phyloP scores from a whole-genome alignment of 768 basidiomycete species.

The Cyclocybe cylindracea region DNA sequence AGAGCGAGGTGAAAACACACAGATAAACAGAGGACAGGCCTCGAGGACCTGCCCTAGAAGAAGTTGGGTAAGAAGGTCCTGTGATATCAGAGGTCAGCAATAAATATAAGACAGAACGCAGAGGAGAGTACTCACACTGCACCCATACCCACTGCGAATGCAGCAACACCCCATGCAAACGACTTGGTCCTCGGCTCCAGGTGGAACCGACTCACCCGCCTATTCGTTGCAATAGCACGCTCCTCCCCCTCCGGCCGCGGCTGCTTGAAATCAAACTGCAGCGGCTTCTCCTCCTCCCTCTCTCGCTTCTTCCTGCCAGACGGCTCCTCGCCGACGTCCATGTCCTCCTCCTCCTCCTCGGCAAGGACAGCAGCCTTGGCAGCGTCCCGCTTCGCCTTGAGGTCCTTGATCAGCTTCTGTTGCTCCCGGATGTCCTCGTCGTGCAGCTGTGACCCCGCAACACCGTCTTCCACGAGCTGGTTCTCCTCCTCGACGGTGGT shows the following conservation, averaged over 20 bases:
- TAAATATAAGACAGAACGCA: not conserved
- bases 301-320: slow-evolving; percentile 44
- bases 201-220: slow-evolving; percentile 55
- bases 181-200: slow-evolving; percentile 72
- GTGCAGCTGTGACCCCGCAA: slow-evolving; percentile 62
- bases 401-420: slow-evolving; percentile 68
- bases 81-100: slow-evolving; percentile 2
- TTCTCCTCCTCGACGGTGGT: slow-evolving; percentile 68
- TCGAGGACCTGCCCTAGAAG: slow-evolving; percentile 38
- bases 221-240: slow-evolving; percentile 56
- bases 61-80: slow-evolving; percentile 65
- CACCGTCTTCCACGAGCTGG: slow-evolving; percentile 49
- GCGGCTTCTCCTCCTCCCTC: slow-evolving; percentile 51
- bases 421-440: slow-evolving; percentile 77
- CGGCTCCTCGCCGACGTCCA: slow-evolving; percentile 40
- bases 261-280: slow-evolving; percentile 69
- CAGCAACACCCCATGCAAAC: slow-evolving; percentile 80
- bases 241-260: slow-evolving; percentile 67
- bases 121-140: slow-evolving; percentile 64
- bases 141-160: slow-evolving; percentile 81
- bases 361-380: slow-evolving; percentile 15
- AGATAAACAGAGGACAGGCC: not conserved
- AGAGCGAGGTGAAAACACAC: slow-evolving; percentile 1
- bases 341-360: slow-evolving; percentile 21
- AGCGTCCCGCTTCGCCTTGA: slow-evolving; percentile 65